Evolutionary conservation across 331 rosid species (phyloP).

Genomic region (Pyracantha coccinea): DNA sequence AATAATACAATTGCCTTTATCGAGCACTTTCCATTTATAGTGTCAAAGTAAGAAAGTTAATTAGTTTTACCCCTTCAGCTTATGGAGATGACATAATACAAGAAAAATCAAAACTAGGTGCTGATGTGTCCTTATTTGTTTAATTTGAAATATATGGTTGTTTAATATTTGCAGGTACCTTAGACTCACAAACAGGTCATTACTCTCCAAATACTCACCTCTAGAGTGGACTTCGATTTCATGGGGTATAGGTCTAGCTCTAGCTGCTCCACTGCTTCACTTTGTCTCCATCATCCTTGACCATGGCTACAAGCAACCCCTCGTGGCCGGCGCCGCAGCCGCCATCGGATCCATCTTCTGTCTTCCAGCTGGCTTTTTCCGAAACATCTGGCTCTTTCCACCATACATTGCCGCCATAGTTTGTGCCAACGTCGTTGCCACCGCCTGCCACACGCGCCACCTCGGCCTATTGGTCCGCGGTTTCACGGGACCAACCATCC

Average conservation of each 20-base stretch:
- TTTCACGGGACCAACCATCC: constrained; percentile 33
- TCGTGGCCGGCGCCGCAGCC: constrained; percentile 40
- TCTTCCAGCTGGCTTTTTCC: constrained; percentile 67
- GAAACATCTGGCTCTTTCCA: constrained; percentile 48
- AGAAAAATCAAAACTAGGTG: too few relatives aligned
- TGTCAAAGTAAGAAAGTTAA: too few relatives aligned
- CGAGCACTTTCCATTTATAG: too few relatives aligned
- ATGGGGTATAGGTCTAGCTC: constrained; percentile 63
- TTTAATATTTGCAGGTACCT: constrained; percentile 46
- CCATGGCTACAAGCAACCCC: constrained; percentile 35
- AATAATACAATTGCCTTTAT: too few relatives aligned
- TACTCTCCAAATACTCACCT: constrained; percentile 36
- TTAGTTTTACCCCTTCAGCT: too few relatives aligned
- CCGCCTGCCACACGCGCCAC: constrained; percentile 60
- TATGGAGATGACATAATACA: too few relatives aligned
- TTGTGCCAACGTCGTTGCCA: constrained; percentile 36
- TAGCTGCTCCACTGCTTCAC: constrained; percentile 57
- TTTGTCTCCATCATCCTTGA: constrained; percentile 60
- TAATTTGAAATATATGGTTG: not conserved
- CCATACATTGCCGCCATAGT: constrained; percentile 56
- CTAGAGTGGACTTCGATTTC: constrained; percentile 75
- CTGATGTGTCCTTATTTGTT: too few relatives aligned
- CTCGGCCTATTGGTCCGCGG: constrained; percentile 48
- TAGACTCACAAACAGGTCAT: constrained; percentile 37
- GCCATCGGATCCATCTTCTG: constrained; percentile 63